Percentiles rank a stretch among this genome's conserved stretches.
phyloP scores from a whole-genome alignment of 768 basidiomycete species.

The Suillus sp. region DNA sequence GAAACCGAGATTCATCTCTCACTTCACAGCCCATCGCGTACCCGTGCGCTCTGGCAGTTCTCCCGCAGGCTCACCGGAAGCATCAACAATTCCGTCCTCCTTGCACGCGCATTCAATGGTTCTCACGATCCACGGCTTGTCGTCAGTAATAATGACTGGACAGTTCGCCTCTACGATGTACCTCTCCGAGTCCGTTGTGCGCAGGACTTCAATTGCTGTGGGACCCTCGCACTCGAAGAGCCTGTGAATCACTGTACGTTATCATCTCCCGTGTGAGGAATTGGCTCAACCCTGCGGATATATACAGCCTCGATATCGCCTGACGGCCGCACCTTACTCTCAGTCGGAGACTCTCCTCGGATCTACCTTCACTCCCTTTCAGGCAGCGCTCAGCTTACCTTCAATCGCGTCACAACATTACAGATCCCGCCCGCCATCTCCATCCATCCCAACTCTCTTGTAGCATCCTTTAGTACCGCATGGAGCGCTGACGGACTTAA shows the following conservation, averaged over 20 bases:
- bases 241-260: constrained; percentile 81
- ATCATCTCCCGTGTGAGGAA: constrained; percentile 5
- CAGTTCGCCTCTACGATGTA: constrained; percentile 80
- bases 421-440: constrained; percentile 59
- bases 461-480: constrained; percentile 79
- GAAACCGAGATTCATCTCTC: constrained; percentile 73
- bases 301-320: constrained; percentile 82
- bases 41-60: constrained; percentile 50
- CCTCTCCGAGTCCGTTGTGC: constrained; percentile 48
- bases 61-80: constrained; percentile 58
- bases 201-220: constrained; percentile 49
- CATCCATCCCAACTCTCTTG: constrained; percentile 45
- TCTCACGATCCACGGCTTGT: constrained; percentile 74
- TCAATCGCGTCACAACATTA: constrained; percentile 69
- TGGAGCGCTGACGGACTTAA: constrained; percentile 77
- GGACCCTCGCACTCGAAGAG: constrained; percentile 59
- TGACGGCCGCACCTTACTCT: constrained; percentile 82
- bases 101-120: constrained; percentile 61
- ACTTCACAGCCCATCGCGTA: constrained; percentile 36
- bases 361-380: constrained; percentile 81
- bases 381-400: constrained; percentile 61
- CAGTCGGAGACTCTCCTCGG: constrained; percentile 88
- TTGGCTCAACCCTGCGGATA: constrained; percentile 16
- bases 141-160: constrained; percentile 85
- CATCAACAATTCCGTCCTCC: constrained; percentile 79